Evolutionary conservation across 2,329 filamentous ascomycete species (phyloP).

Genomic region (Domatiomyces catenatus): DNA sequence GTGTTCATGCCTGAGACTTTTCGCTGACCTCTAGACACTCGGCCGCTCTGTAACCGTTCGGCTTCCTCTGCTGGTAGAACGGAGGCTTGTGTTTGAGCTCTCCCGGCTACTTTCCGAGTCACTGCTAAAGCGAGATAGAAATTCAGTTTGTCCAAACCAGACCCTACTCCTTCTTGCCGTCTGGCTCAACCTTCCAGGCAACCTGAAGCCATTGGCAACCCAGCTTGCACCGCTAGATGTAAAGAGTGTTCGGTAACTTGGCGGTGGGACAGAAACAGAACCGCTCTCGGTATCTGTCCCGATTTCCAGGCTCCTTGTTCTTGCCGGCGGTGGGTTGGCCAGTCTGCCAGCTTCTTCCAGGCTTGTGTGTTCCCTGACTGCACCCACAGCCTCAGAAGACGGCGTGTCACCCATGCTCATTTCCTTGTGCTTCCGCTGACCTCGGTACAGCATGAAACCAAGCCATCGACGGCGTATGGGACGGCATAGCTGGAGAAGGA

Average conservation of each 20-base stretch:
- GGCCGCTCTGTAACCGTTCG: background rate
- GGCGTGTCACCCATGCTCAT: background rate
- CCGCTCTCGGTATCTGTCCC: background rate
- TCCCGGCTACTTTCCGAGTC: background rate
- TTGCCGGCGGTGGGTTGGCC: background rate
- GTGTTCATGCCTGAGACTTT: background rate
- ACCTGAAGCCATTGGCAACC: background rate
- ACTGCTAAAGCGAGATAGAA: background rate
- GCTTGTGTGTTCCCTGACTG: background rate
- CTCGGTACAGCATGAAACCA: background rate
- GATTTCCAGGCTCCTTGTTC: background rate
- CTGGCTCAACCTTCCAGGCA: background rate
- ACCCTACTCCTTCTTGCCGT: background rate
- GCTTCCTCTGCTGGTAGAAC: background rate
- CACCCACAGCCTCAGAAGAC: background rate
- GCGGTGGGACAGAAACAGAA: background rate
- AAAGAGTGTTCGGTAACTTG: background rate
- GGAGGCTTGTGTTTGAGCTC: background rate
- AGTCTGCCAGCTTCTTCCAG: background rate
- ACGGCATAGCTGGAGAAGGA: background rate
- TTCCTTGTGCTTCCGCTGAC: background rate
- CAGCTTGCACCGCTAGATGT: background rate
- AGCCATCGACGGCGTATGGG: background rate
- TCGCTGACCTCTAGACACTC: background rate
- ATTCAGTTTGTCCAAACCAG: background rate